Base-by-base conservation (phyloP, 495 filamentous ascomycete species). In the Trichoderma erinaceum region DNA sequence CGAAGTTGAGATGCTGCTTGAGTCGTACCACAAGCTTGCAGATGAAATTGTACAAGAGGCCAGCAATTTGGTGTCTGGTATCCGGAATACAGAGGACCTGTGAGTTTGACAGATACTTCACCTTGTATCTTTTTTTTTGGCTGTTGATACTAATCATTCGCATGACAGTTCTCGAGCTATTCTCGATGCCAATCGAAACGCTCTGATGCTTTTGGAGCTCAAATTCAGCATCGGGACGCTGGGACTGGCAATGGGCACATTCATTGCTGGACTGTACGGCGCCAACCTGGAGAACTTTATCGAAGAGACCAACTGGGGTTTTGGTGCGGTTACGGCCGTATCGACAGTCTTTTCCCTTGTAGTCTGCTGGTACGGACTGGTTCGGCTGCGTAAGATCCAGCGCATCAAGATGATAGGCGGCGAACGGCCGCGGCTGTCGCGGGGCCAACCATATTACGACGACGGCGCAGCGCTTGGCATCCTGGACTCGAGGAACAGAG, bases 251-350 rank as follows among this genome's bases (percentile, higher is more conserved):
- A 89, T 92, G 71, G 95, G 95, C 41, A 96, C 96, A 64, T 92
- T 98, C 73, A 86, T 97, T 74, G 95, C 95, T 35, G 92, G 92
- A n/a, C 87, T 98, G 15, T 98, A 98, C 82, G 95, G 95, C 71
- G 97, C 97, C 93, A 99, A 99, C 79, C 82, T 99, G 70, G 96
- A 97, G 75, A 98, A 98, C 78, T 99, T 98, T 77, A 89, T 98
- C 70, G 95, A 99, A 80, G 95, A 98, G 77, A 92, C 91, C n/a
- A 87, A 92, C 76, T 82, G 93, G 73, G 95, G 93, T 12, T 97
- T 99, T 76, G 81, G 83, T 35, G 87, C 84, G 56, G 88, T 98
- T 69, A 90, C 88, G 4, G 81, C 77, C 16, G 82, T 84, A 70
- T 93, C 89, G 67, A 83, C 90, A 68, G 78, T 89, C 65, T 88